Evolutionary conservation across 2,329 filamentous ascomycete species (phyloP).

Genomic region (Magnaporthiopsis poae): DNA sequence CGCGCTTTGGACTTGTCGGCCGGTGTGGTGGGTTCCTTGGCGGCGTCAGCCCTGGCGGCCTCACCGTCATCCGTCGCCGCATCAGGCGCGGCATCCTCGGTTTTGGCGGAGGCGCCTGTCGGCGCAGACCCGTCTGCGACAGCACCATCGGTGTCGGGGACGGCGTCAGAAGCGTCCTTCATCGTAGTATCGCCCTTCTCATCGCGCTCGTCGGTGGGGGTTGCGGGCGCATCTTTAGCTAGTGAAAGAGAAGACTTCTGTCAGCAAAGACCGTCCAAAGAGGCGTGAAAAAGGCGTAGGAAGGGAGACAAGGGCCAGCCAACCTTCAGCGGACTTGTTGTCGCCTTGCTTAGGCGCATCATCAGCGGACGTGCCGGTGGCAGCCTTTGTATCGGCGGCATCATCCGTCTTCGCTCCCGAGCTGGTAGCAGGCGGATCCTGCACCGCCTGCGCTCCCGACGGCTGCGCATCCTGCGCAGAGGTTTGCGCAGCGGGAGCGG

Average conservation of each 20-base stretch:
- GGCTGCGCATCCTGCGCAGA: not conserved
- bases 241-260: not conserved
- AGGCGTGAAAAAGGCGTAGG: not conserved
- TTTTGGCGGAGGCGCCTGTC: not conserved
- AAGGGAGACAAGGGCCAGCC: not conserved
- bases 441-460: not conserved
- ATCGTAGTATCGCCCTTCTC: constrained; percentile 49
- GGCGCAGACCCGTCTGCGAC: too few relatives aligned
- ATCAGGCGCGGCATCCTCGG: constrained; percentile 22
- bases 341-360: not conserved
- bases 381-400: constrained; percentile 5
- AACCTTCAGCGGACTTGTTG: constrained; percentile 13
- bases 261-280: constrained; percentile 6
- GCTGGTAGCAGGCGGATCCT: constrained; percentile 10
- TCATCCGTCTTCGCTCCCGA: constrained; percentile 10
- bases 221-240: constrained; percentile 15
- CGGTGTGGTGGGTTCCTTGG: constrained; percentile 15
- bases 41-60: constrained; percentile 18
- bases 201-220: constrained; percentile 20
- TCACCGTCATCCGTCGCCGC: constrained; percentile 21
- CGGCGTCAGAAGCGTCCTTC: constrained; percentile 54
- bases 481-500: not conserved
- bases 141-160: constrained; percentile 14
- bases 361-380: not conserved
- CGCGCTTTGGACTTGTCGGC: constrained; percentile 39